phyloP scores from a whole-genome alignment of 2,329 filamentous ascomycete genomes.

The Pyricularia grisea region DNA sequence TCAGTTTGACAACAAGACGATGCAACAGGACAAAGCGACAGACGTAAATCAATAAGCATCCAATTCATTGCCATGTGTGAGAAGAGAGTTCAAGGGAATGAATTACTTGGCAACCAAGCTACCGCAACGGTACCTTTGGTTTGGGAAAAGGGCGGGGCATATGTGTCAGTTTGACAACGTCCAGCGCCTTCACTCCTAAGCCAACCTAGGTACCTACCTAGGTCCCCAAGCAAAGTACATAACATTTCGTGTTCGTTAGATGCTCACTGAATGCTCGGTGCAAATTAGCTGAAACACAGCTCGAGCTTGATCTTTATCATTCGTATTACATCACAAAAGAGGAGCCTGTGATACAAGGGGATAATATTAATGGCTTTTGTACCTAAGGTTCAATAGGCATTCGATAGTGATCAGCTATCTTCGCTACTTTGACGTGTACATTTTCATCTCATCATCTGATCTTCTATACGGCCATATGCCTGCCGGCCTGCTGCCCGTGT shows the following conservation, averaged over 20 bases:
- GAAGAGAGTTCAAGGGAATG: not conserved
- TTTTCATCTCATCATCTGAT: constrained; percentile 1
- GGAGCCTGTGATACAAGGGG: not conserved
- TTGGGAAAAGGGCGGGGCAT: not conserved
- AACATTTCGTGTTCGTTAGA: not conserved
- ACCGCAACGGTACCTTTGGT: not conserved
- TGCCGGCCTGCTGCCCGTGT: not conserved
- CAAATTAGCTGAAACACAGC: not conserved
- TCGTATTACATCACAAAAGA: not conserved
- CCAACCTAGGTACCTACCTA: too few species aligned
- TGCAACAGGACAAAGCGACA: not conserved
- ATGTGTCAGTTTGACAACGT: not conserved
- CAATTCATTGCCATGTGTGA: not conserved
- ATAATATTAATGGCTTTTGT: not conserved
- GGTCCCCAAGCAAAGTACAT: too few species aligned
- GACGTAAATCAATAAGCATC: not conserved
- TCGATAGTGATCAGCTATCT: not conserved
- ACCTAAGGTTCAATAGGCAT: not conserved
- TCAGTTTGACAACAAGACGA: not conserved
- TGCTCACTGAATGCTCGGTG: not conserved
- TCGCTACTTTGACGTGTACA: not conserved
- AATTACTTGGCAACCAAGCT: not conserved
- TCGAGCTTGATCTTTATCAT: not conserved
- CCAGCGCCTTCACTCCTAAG: not conserved
- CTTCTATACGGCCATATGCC: not conserved